A percentile compares a stretch with the other conserved stretches of the same genome.
These are phyloP conservation scores for Cladophialophora yegresii DNA, from an alignment of 2,329 filamentous ascomycete species.

Conservation along the genomic window DNA sequence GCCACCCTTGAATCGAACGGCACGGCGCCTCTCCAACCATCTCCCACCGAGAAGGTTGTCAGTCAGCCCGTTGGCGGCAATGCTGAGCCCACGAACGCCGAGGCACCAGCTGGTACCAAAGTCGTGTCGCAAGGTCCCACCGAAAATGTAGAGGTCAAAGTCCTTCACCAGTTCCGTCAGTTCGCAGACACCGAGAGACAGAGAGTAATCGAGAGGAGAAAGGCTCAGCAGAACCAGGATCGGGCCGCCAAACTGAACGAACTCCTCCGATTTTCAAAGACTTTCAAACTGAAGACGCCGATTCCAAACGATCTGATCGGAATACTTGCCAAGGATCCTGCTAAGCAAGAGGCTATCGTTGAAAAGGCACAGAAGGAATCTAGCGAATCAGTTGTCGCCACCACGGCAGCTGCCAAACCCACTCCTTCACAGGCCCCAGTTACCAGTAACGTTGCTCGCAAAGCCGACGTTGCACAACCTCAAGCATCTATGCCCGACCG, in stretches of 20 bases:
- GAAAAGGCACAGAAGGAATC: slow-evolving; percentile 79
- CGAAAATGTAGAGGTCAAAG: slow-evolving; percentile 62
- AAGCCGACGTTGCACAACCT: slow-evolving; percentile 46
- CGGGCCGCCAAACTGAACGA: slow-evolving; percentile 93
- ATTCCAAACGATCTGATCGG: slow-evolving; percentile 89
- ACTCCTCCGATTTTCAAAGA: slow-evolving; percentile 89
- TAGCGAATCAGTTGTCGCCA: slow-evolving; percentile 54
- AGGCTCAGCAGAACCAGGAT: slow-evolving; percentile 64
- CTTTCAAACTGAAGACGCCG: slow-evolving; percentile 90
- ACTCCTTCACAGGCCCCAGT: slow-evolving; percentile 40
- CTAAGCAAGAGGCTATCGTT: slow-evolving; percentile 89
- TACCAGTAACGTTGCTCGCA: slow-evolving; percentile 57
- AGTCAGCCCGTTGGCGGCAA: slow-evolving; percentile 48
- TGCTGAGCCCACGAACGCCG: slow-evolving; percentile 39
- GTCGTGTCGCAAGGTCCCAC: slow-evolving; percentile 55
- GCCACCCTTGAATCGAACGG: slow-evolving; percentile 9
- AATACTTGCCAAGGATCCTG: slow-evolving; percentile 95
- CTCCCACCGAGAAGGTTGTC: slow-evolving; percentile 17
- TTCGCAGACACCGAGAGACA: slow-evolving; percentile 65
- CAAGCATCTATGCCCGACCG: slow-evolving; percentile 49
- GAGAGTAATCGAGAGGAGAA: slow-evolving; percentile 59
- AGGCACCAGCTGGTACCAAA: slow-evolving; percentile 41
- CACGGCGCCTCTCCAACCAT: neutral
- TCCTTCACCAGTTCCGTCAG: slow-evolving; percentile 64
- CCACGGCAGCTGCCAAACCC: slow-evolving; percentile 17